Evolutionary conservation across 1,284 basidiomycete genomes (phyloP), one percentile per base, ranked within the genome.

Genomic region (Sanguinoderma infundibulare): DNA sequence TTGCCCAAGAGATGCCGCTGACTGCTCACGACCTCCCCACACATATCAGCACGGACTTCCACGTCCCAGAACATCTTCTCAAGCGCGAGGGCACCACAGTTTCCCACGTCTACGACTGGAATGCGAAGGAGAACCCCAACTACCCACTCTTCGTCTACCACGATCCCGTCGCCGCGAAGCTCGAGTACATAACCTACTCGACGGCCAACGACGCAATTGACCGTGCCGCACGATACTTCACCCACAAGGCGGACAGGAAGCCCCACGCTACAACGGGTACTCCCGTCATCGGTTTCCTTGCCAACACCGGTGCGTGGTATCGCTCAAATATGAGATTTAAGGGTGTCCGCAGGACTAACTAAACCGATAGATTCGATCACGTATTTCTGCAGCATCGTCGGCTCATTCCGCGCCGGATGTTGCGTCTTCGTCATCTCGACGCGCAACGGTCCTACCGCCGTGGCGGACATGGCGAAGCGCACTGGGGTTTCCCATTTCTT

Each of bases 291-390:
- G 62, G 67, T 3, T 60, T 72, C 47, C 63, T 58, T 28, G 59
- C 49, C 22, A 59, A 52, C 34, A 28, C 54, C 20, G 61, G 58
- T 65, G 50, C 40, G 42, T 24, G 6, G 14, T 9, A 3, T 34
- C 15, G 1, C 30, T 15, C 17, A 40, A 40, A 20, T 6, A 2
- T 8, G 9, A 22, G 2, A 9, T 20, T 4, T n/a, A 4, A 17
- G 6, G 10, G 4, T 35, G 10, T 36, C 40, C 24, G 38, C 17
- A 12, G 8, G 20, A 1, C 20, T 17, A 10, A 2, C 14, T 15
- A 2, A 14, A 6, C 10, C 0, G 22, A 22, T 30, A 77, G 77
- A 79, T 58, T 64, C 73, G 22, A 69, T 78, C 55, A 74, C 73
- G 0, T 77, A 74, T 60, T 69, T 71, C 32, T 66, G 69, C 17